Evolutionary conservation across 306 rosid genomes (phyloP), one percentile per base, ranked within the genome.

Genomic region (Vicia sativa): DNA sequence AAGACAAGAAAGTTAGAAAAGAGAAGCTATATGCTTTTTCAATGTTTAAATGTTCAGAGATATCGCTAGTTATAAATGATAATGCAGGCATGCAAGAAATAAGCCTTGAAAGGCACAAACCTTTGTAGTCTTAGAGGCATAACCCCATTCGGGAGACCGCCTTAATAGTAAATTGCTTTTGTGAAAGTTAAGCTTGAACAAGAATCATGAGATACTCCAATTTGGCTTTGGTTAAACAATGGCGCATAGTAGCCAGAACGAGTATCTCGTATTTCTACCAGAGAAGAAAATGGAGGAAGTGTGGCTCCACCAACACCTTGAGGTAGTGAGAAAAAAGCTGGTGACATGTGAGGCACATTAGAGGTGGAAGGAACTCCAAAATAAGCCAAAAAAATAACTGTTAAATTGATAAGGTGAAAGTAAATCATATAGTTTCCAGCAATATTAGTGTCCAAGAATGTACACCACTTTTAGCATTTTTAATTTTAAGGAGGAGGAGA

Each of bases 101-200:
- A 19, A 37, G 25, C 26, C 11, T 61, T 26, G 44, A 48, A 78
- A 25, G 70, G 67, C 45, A 58, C 81, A 68, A 72, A 93, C 99
- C 97, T 93, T 93, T 11, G 97, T 88, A 14, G 80, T 57, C 77
- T 87, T 95, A 15, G 82, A 79, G 74, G 92, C 82, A 82, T 74
- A 87, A 59, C 97, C 91, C 92, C 95, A 87, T 71, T 81, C 99
- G 99, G 25, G 91, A 87, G 78, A 95, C 75, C 70, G 84, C 87
- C 66, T 12, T 83, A 64, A 95, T 87, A 14, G 89, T 72, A 79
- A 90, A 95, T 67, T 87, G 96, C 42, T 82, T 70, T 77, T 85
- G 92, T 65, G 90, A 82, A 35, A 9, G 91, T 90, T 86, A 90
- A 85, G 72, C 78, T 85, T 64, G 88, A 61, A 65, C 74, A 82